Evolutionary conservation across 2,329 filamentous ascomycete genomes (phyloP).

Genomic region (Zymoseptoria pseudotritici): DNA sequence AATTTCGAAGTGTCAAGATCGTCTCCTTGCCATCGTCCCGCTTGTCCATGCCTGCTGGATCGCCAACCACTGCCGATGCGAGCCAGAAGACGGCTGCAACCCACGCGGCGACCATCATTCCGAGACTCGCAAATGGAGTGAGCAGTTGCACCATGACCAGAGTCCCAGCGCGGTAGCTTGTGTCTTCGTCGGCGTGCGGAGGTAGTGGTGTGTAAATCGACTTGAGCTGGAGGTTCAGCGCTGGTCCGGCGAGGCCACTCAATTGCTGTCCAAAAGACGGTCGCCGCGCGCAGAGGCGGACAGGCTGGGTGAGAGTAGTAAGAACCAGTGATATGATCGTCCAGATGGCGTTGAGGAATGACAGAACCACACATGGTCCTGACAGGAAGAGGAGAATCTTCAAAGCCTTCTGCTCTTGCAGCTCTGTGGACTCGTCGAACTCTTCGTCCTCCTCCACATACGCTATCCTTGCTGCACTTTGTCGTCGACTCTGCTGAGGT

Average conservation of each 20-base stretch:
- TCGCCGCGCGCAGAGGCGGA: constrained; percentile 47
- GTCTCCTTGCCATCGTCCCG: constrained; percentile 55
- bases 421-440: constrained; percentile 31
- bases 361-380: constrained; percentile 47
- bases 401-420: constrained; percentile 38
- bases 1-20: constrained; percentile 50
- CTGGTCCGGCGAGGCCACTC: constrained; percentile 45
- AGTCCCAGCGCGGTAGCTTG: constrained; percentile 35
- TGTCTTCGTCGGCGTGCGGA: constrained; percentile 28
- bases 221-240: constrained; percentile 45
- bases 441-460: constrained; percentile 27
- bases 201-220: constrained; percentile 38
- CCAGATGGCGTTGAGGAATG: constrained; percentile 48
- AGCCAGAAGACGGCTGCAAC: constrained; percentile 56
- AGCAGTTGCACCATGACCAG: constrained; percentile 48
- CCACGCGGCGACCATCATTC: constrained; percentile 51
- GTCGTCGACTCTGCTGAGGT: constrained; percentile 5
- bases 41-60: constrained; percentile 51
- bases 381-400: constrained; percentile 47
- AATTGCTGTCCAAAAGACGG: constrained; percentile 44
- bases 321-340: constrained; percentile 46
- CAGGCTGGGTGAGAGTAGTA: constrained; percentile 45
- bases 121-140: constrained; percentile 50
- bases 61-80: constrained; percentile 45
- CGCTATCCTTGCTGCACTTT: constrained; percentile 10